A percentile compares a stretch with the other conserved stretches of the same genome.
Conservation (phyloP, 805 yeast species). For the Yamadazyma philogaea region DNA sequence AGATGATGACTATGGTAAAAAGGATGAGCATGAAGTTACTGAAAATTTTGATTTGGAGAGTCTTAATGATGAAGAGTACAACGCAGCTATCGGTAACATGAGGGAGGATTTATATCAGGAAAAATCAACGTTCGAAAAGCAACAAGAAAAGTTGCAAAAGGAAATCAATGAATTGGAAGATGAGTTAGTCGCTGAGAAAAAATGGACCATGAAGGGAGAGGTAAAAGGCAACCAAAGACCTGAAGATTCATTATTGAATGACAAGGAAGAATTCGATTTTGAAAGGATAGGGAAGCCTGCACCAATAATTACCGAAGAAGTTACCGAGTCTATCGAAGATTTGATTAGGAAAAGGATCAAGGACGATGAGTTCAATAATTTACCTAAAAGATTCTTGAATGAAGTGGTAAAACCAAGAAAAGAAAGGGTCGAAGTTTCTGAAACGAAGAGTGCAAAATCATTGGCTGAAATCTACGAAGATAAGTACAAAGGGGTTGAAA, state of each 20-base stretch:
- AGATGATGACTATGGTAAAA: conserved; percentile 14
- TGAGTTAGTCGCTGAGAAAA: conserved; percentile 85
- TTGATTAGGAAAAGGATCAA: conserved; percentile 79
- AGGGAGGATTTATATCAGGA: conserved; percentile 56
- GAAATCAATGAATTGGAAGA: conserved; percentile 80
- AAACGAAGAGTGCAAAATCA: conserved; percentile 80
- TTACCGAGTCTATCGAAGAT: conserved; percentile 84
- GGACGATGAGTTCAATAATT: conserved; percentile 76
- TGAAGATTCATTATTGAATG: conserved; percentile 75
- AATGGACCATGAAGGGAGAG: conserved; percentile 95
- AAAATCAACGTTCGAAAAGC: conserved; percentile 77
- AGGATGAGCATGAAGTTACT: conserved; percentile 35
- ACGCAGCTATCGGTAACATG: conserved; percentile 56
- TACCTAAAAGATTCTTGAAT: conserved; percentile 67
- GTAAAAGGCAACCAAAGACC: conserved; percentile 80
- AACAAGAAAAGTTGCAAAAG: conserved; percentile 68
- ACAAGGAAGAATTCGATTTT: conserved; percentile 67
- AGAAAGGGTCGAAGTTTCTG: conserved; percentile 65
- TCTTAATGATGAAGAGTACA: conserved; percentile 60
- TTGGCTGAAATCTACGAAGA: conserved; percentile 92
- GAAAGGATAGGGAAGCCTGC: conserved; percentile 95
- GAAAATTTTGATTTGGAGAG: conserved; percentile 16
- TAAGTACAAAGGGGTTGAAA: conserved; percentile 54
- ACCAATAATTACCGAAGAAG: conserved; percentile 87
- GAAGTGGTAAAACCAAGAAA: conserved; percentile 53